These are phyloP conservation scores for Sophora flavescens DNA, from an alignment of 306 rosid species.

Conservation along the genomic window DNA sequence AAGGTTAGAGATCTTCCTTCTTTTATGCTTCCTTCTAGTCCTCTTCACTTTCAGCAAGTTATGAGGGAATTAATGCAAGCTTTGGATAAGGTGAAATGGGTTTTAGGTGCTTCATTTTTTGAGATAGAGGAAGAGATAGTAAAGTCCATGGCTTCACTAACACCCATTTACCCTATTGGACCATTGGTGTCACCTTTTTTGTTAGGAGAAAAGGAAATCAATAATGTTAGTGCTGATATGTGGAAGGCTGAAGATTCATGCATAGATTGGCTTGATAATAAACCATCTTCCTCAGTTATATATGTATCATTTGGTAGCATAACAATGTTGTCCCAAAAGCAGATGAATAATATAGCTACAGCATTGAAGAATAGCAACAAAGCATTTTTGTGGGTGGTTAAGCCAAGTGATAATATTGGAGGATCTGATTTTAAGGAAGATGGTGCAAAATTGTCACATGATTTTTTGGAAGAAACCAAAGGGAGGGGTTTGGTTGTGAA, in stretches of 20 bases:
- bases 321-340: constrained; percentile 43
- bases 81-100: constrained; percentile 62
- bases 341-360: constrained; percentile 51
- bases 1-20: constrained; percentile 63
- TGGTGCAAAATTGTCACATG: constrained; percentile 32
- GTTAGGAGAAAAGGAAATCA: constrained; percentile 52
- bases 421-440: neutral
- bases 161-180: constrained; percentile 56
- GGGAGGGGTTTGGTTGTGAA: constrained; percentile 52
- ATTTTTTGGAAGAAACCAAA: constrained; percentile 50
- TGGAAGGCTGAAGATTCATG: constrained; percentile 64
- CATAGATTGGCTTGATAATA: constrained; percentile 57
- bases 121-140: constrained; percentile 65
- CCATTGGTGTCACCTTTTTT: constrained; percentile 63
- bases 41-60: neutral
- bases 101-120: constrained; percentile 58
- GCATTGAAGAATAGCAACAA: constrained; percentile 58
- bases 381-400: constrained; percentile 68
- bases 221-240: constrained; percentile 49
- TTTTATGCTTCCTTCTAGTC: constrained; percentile 57
- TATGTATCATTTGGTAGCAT: constrained; percentile 69
- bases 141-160: constrained; percentile 51
- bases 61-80: neutral
- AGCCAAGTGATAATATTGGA: constrained; percentile 34
- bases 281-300: constrained; percentile 49